These are phyloP conservation scores for Solanum pinnatisectum DNA, from an alignment of 257 asterid genomes.

Conservation along the genomic window DNA sequence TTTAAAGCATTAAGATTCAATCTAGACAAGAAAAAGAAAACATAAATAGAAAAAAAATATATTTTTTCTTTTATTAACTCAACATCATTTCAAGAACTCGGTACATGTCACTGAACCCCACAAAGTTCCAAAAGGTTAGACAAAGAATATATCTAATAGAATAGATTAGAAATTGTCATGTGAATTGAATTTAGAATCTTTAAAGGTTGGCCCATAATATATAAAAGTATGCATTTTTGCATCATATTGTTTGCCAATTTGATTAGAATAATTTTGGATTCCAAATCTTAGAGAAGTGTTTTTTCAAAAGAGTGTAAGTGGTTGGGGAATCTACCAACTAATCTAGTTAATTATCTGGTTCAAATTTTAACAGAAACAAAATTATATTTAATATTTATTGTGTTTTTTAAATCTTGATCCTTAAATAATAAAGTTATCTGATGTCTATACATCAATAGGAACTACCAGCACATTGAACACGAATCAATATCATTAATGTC, in stretches of 20 bases:
- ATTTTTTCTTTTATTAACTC: not conserved
- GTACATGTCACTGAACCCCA: not conserved
- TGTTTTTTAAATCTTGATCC: no score
- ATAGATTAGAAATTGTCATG: not conserved
- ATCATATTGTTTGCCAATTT: not conserved
- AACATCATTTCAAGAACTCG: not conserved
- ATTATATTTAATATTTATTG: not conserved
- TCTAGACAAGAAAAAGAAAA: not conserved
- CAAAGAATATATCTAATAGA: not conserved
- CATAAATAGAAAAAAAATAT: not conserved
- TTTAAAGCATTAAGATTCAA: not conserved
- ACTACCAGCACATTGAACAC: not conserved
- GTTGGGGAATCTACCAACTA: not conserved
- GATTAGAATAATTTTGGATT: not conserved
- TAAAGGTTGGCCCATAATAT: not conserved
- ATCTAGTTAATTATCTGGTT: not conserved
- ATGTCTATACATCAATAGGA: not conserved
- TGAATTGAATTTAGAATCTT: not conserved
- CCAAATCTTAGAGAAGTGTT: not conserved
- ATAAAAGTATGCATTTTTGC: not conserved
- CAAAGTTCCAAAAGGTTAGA: not conserved
- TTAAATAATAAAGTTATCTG: not conserved
- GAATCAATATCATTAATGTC: not conserved
- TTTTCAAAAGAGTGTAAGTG: not conserved
- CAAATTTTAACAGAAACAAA: not conserved